Conservation (phyloP, 495 filamentous ascomycete genomes). For the Platismatia glauca region DNA sequence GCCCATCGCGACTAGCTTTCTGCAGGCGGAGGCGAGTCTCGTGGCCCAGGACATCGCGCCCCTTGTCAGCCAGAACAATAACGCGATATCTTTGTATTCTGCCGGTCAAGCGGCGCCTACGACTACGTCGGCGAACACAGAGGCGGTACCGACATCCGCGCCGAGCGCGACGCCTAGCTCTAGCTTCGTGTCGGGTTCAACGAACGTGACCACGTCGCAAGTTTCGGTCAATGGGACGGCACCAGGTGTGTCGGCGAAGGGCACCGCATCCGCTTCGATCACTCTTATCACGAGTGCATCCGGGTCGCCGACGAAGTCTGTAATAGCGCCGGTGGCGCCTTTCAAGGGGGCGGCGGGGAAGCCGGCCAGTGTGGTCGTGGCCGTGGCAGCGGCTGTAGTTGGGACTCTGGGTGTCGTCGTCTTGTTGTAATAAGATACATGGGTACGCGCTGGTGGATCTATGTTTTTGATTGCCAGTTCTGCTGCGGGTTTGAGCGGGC, state of each 20-base stretch:
- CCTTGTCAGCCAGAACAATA: background rate
- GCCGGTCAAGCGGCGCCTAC: background rate
- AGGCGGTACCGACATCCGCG: background rate
- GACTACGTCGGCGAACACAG: background rate
- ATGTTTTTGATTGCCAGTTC: background rate
- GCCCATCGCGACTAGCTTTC: background rate
- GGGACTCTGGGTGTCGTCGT: background rate
- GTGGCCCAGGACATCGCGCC: background rate
- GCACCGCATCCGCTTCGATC: background rate
- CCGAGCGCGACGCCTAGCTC: background rate
- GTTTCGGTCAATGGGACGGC: background rate
- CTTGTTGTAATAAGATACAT: background rate
- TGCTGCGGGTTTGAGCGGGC: constrained; percentile 2
- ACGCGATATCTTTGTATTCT: background rate
- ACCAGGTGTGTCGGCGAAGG: background rate
- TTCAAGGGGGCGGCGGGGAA: background rate
- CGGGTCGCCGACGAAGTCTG: background rate
- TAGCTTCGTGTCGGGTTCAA: background rate
- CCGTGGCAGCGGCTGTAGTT: background rate
- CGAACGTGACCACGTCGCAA: background rate
- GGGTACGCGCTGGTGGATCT: background rate
- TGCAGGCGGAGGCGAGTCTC: background rate
- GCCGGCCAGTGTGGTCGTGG: background rate
- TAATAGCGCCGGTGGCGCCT: background rate
- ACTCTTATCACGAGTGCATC: background rate